Conservation (phyloP, 805 yeast species). For the Priceomyces carsonii region DNA sequence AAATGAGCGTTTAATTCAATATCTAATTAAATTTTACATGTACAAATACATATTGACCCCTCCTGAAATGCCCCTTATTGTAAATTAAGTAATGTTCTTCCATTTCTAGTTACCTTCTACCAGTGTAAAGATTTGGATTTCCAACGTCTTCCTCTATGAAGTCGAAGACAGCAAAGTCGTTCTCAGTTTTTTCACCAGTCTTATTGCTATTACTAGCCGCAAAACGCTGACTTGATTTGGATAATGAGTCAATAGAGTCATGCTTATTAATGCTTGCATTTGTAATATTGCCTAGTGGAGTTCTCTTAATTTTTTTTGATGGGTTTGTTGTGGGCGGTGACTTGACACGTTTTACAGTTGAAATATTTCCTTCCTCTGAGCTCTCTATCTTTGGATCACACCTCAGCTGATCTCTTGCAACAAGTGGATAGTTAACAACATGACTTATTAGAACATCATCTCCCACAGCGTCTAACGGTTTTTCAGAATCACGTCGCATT, state of each 20-base stretch:
- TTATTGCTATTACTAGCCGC: neutral
- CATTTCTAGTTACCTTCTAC: slow-evolving; percentile 3
- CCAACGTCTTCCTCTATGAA: slow-evolving; percentile 27
- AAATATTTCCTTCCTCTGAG: too few species aligned
- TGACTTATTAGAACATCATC: slow-evolving; percentile 22
- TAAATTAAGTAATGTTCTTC: slow-evolving; percentile 12
- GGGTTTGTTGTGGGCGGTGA: too few species aligned
- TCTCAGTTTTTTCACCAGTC: neutral
- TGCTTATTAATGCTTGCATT: slow-evolving; percentile 13
- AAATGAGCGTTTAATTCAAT: slow-evolving; percentile 93
- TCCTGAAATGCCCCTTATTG: slow-evolving; percentile 1
- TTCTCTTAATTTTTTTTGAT: slow-evolving; percentile 10
- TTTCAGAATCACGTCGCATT: slow-evolving; percentile 65
- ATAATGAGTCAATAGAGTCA: neutral
- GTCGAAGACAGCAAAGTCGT: slow-evolving; percentile 43
- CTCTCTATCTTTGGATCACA: too few species aligned
- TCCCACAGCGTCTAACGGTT: slow-evolving; percentile 61
- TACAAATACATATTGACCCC: neutral
- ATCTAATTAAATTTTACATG: too few species aligned
- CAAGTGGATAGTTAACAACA: too few species aligned
- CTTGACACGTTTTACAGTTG: too few species aligned
- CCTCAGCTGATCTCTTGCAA: too few species aligned
- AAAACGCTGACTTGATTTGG: neutral
- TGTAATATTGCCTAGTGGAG: slow-evolving; percentile 29
- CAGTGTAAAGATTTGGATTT: slow-evolving; percentile 6